A percentile compares a stretch with the other conserved stretches of the same genome.
These are phyloP conservation scores for Plectosphaerella plurivora DNA, from an alignment of 2,329 filamentous ascomycete species.

Conservation along the genomic window DNA sequence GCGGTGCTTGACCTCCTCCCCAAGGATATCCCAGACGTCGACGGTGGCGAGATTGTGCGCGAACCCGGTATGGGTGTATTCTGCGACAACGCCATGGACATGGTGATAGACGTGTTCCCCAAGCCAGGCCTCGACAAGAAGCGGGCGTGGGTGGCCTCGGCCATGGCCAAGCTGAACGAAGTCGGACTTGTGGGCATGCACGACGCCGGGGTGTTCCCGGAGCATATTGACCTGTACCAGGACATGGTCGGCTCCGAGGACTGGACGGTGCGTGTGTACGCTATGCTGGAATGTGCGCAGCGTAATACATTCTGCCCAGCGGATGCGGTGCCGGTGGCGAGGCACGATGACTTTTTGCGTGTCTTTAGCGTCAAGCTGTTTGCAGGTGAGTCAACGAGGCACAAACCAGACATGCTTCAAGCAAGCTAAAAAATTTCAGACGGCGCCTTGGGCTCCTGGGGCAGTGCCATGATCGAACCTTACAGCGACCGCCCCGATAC, in stretches of 20 bases:
- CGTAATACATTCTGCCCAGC: conserved; percentile 61
- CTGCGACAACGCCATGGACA: conserved; percentile 69
- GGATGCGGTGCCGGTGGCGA: conserved; percentile 37
- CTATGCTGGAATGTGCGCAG: conserved; percentile 63
- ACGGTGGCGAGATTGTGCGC: conserved; percentile 60
- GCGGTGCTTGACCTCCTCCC: conserved; percentile 59
- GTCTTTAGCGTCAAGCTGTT: conserved; percentile 66
- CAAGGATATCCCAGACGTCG: conserved; percentile 42
- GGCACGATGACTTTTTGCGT: conserved; percentile 46
- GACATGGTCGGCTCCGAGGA: conserved; percentile 42
- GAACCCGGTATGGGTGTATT: conserved; percentile 63
- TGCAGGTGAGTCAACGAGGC: conserved; percentile 42
- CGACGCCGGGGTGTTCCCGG: conserved; percentile 58
- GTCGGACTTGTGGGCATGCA: conserved; percentile 66
- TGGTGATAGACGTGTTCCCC: conserved; percentile 53
- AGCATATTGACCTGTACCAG: conserved; percentile 49
- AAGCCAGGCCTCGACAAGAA: conserved; percentile 49
- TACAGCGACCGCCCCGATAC: conserved; percentile 60
- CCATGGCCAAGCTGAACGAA: conserved; percentile 58
- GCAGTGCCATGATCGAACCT: conserved; percentile 66
- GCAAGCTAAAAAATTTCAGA: conserved; percentile 35
- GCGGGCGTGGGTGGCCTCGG: conserved; percentile 49
- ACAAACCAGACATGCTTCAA: neutral
- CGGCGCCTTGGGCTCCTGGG: conserved; percentile 67
- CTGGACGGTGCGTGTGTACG: conserved; percentile 61